These are phyloP conservation scores for Picochlorum sp. DNA, from an alignment of 139 green algal genomes.

Conservation along the genomic window DNA sequence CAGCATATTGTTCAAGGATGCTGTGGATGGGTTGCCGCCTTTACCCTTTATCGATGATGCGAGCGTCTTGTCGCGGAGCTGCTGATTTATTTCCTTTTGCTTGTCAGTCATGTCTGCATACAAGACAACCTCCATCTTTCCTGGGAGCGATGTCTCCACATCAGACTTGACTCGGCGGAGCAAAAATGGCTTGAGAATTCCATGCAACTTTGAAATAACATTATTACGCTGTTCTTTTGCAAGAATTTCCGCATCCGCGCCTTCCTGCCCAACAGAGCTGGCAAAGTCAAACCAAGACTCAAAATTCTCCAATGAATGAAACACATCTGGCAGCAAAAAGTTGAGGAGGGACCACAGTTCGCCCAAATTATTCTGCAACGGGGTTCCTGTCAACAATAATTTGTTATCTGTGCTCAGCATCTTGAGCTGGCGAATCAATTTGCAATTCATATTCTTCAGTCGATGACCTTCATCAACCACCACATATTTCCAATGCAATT, in stretches of 20 bases:
- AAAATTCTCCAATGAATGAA: conserved; percentile 75
- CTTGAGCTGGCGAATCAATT: conserved; percentile 82
- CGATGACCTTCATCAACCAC: conserved; percentile 94
- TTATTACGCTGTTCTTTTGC: conserved; percentile 68
- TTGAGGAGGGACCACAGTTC: conserved; percentile 98
- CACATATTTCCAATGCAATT: conserved; percentile 79
- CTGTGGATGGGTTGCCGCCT: conserved; percentile 9
- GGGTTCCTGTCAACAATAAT: conserved; percentile 93
- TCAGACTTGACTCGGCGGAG: conserved; percentile 85
- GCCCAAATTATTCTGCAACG: conserved; percentile 96
- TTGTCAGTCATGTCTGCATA: conserved; percentile 71
- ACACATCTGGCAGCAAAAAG: conserved; percentile 94
- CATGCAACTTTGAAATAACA: conserved; percentile 78
- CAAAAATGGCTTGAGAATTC: conserved; percentile 86
- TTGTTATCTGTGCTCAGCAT: conserved; percentile 67
- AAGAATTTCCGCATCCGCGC: conserved; percentile 41
- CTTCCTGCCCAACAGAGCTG: conserved; percentile 23
- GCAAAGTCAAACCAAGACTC: conserved; percentile 86
- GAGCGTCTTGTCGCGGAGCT: conserved; percentile 66
- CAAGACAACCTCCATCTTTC: conserved; percentile 83
- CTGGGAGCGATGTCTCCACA: conserved; percentile 71
- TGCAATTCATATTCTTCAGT: conserved; percentile 95
- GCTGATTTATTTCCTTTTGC: conserved; percentile 68
- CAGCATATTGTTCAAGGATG: conserved; percentile 89
- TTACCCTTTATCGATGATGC: conserved; percentile 27